Conservation (phyloP, 768 basidiomycete genomes). For the Tylopilus cervinicoccineus region DNA sequence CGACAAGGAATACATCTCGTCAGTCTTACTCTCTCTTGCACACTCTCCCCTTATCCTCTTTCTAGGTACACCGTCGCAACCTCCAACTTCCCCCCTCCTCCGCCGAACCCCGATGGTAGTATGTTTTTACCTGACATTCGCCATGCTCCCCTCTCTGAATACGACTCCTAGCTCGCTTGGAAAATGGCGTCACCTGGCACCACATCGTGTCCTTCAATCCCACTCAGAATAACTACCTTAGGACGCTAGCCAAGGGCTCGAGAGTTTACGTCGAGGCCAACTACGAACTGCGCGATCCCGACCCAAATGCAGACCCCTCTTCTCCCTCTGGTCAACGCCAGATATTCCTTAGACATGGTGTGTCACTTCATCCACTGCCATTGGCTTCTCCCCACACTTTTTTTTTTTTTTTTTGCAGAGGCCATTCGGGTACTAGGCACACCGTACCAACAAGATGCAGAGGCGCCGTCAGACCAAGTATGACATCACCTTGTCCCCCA, state of each 20-base stretch:
- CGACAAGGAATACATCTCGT: slow-evolving; percentile 79
- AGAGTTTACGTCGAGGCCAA: slow-evolving; percentile 79
- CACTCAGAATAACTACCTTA: slow-evolving; percentile 56
- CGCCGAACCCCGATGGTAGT: slow-evolving; percentile 61
- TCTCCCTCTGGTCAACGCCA: slow-evolving; percentile 74
- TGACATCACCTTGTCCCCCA: not conserved
- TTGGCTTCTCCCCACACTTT: slow-evolving; percentile 5
- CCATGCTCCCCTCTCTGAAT: not conserved
- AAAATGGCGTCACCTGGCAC: slow-evolving; percentile 67
- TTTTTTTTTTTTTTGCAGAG: no score
- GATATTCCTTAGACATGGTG: slow-evolving; percentile 80
- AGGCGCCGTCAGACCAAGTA: slow-evolving; percentile 17
- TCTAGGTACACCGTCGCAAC: slow-evolving; percentile 77
- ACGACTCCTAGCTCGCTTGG: slow-evolving; percentile 44
- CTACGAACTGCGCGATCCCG: slow-evolving; percentile 74
- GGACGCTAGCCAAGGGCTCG: slow-evolving; percentile 61
- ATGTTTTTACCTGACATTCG: slow-evolving; percentile 21
- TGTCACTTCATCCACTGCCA: slow-evolving; percentile 10
- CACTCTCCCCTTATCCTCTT: not conserved
- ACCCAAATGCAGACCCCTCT: slow-evolving; percentile 57
- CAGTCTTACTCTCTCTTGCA: slow-evolving; percentile 23
- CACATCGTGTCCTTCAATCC: slow-evolving; percentile 70
- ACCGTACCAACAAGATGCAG: slow-evolving; percentile 26
- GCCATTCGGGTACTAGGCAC: slow-evolving; percentile 44
- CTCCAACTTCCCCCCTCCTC: slow-evolving; percentile 53